Conservation (phyloP, 2,329 filamentous ascomycete genomes). For the Pseudopyricularia cyperi region DNA sequence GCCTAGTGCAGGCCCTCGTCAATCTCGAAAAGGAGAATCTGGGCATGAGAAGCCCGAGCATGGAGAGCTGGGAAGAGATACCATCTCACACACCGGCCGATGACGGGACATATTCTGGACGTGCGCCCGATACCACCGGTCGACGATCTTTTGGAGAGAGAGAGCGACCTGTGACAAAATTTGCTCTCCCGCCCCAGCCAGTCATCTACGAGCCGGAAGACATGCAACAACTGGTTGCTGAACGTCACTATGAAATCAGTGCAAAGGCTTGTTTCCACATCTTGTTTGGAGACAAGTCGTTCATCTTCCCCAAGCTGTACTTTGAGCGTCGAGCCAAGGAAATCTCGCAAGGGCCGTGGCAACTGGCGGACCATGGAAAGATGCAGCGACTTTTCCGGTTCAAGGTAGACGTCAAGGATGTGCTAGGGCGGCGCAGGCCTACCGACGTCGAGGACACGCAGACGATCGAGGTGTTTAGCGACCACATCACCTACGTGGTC, state of each 20-base stretch:
- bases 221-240: conserved; percentile 62
- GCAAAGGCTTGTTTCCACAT: conserved; percentile 94
- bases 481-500: conserved; percentile 58
- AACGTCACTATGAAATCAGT: conserved; percentile 78
- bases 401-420: conserved; percentile 53
- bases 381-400: conserved; percentile 74
- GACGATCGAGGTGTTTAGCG: conserved; percentile 69
- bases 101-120: conserved; percentile 34
- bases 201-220: conserved; percentile 75
- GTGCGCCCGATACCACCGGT: conserved; percentile 16
- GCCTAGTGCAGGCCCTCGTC: conserved; percentile 58
- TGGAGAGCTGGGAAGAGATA: conserved; percentile 86
- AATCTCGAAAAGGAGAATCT: conserved; percentile 57
- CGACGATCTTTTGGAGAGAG: not conserved
- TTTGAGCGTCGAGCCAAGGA: conserved; percentile 67
- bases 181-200: conserved; percentile 70
- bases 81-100: conserved; percentile 47
- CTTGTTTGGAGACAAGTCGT: conserved; percentile 90
- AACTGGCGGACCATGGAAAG: conserved; percentile 47
- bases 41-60: conserved; percentile 53
- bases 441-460: conserved; percentile 68
- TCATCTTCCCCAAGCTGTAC: conserved; percentile 84
- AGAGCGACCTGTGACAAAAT: conserved; percentile 36
- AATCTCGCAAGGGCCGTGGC: conserved; percentile 82
- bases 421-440: conserved; percentile 48